Conservation (phyloP, 225 moss, liverwort and hornwort species). For the Ulota crispa region DNA sequence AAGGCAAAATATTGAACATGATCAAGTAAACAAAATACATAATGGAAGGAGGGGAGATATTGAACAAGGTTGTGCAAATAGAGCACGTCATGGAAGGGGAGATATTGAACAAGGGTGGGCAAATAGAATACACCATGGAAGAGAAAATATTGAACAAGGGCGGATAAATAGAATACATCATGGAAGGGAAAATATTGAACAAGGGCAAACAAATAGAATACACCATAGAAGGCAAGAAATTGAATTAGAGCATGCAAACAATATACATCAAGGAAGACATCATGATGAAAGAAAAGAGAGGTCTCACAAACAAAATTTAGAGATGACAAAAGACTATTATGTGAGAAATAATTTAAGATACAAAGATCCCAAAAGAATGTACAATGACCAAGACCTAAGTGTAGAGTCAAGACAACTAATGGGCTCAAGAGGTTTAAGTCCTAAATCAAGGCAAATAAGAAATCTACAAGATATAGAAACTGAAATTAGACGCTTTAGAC, state of each 20-base stretch:
- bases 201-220: not conserved
- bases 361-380: constrained; percentile 15
- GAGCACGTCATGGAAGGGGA: not conserved
- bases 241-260: not conserved
- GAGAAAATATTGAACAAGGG: not conserved
- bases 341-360: not conserved
- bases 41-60: not conserved
- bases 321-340: not conserved
- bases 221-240: not conserved
- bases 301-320: not conserved
- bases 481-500: not conserved
- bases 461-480: not conserved
- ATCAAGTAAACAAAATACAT: not conserved
- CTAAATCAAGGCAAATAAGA: not conserved
- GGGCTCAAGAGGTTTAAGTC: not conserved
- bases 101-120: not conserved
- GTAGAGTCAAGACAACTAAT: not conserved
- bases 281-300: not conserved
- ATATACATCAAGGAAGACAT: not conserved
- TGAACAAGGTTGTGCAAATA: not conserved
- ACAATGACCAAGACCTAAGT: not conserved
- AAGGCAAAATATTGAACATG: not conserved
- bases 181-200: not conserved
- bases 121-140: not conserved
- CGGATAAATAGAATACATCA: not conserved